Base-by-base conservation (phyloP, 2,329 filamentous ascomycete genomes). In the Venturia pyrina region DNA sequence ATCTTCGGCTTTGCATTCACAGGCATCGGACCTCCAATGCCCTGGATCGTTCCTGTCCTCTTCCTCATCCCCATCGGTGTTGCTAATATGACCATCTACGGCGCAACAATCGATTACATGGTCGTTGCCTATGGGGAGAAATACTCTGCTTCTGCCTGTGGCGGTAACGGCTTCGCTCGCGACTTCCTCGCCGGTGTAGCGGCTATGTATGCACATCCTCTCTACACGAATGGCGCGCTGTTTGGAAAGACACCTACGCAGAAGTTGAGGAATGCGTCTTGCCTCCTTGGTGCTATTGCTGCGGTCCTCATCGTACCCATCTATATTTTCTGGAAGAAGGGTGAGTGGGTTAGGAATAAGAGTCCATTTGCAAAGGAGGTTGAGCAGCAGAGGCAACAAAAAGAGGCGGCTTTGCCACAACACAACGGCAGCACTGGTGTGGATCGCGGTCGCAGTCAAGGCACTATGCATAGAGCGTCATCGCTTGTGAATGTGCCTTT, bases 31-130 rank as follows among this genome's bases (percentile, higher is more conserved):
- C 87, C 87, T 0, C 75, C 78, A 0, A 70, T 88, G 3, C 85
- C 85, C 69, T 91, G 89, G 88, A 85, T 89, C 28, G 86, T 81
- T 0, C 85, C 86, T 2, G 83, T 88, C 78, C 76, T 90, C 60
- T 89, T 87, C 69, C 81, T 82, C 1, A 81, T 80, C 19, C 78
- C 89, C 57, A 86, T 91, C 63, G 89, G 87, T 28, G 87, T 91
- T 63, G 88, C 88, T 65, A 91, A 91, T 71, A 89, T 88, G 66
- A 79, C 83, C 43, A 89, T 90, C 66, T 90, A 90, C 77, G 89
- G 89, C 85, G 86, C 87, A 0, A 89, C 87, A 1, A 89, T 90
- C 69, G 87, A 91, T 74, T 91, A 91, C 77, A 90, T 90, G 84
- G 83, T 90, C 17, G 86, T 85, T 63, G 86, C 87, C 0, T 89